A percentile compares a stretch with the other conserved stretches of the same genome.
Evolutionary conservation across 2,329 filamentous ascomycete genomes (phyloP).

Genomic region (Botrytis byssoidea): DNA sequence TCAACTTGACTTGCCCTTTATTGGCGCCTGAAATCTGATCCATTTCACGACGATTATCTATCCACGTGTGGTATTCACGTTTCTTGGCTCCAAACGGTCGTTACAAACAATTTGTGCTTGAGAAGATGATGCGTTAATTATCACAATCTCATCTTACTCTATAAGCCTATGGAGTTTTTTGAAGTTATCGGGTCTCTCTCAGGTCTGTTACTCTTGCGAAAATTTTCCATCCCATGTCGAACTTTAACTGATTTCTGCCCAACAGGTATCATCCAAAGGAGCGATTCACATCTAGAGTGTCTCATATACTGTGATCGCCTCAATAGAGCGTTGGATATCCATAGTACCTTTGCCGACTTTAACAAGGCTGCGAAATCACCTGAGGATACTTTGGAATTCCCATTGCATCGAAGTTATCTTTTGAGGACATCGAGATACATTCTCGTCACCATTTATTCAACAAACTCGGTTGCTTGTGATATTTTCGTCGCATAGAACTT

Average conservation of each 20-base stretch:
- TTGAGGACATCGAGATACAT: background rate
- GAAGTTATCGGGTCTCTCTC: slow-evolving; percentile 4
- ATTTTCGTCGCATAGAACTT: background rate
- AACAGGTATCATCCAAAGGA: background rate
- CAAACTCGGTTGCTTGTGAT: background rate
- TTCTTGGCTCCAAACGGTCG: slow-evolving; percentile 3
- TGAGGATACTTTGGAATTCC: background rate
- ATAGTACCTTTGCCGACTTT: background rate
- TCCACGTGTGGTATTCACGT: background rate
- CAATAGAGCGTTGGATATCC: background rate
- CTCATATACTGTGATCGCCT: background rate
- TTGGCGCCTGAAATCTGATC: background rate
- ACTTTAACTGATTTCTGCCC: slow-evolving; percentile 3
- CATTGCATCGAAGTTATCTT: background rate
- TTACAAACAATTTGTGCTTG: background rate
- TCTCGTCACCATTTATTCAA: background rate
- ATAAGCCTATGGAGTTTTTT: background rate
- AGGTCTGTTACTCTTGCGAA: slow-evolving; percentile 13
- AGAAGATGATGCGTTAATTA: background rate
- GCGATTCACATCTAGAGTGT: background rate
- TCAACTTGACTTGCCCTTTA: background rate
- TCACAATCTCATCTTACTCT: background rate
- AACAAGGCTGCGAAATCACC: background rate
- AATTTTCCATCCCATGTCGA: background rate
- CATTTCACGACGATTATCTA: background rate